Evolutionary conservation across 371 early-diverging fungal genomes (phyloP).

Genomic region (Chytridium lagenaria): DNA sequence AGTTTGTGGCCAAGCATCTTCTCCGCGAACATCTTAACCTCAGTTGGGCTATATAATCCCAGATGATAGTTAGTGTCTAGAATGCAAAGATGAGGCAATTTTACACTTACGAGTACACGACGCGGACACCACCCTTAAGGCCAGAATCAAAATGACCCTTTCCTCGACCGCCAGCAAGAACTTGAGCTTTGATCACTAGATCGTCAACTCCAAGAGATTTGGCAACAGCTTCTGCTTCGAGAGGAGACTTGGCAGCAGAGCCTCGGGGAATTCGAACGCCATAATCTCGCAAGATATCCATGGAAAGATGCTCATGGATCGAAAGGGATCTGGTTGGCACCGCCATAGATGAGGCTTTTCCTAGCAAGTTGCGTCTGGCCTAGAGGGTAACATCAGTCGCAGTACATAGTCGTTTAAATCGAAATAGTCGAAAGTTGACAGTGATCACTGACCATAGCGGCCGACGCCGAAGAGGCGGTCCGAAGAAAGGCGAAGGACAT

Average conservation of each 20-base stretch:
- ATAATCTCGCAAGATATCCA: slow-evolving; percentile 87
- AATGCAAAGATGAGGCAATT: not conserved
- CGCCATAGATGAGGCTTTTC: not conserved
- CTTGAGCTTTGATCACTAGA: slow-evolving; percentile 98
- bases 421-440: no score
- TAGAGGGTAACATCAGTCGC: no score
- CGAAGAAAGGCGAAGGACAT: no score
- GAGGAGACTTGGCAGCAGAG: slow-evolving; percentile 84
- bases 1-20: slow-evolving; percentile 98
- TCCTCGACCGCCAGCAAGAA: slow-evolving; percentile 98
- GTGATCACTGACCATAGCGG: no score
- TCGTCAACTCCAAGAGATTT: slow-evolving; percentile 83
- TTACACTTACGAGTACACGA: slow-evolving; percentile 83
- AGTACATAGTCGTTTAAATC: no score
- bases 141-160: slow-evolving; percentile 95
- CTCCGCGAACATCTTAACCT: slow-evolving; percentile 86
- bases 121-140: slow-evolving; percentile 95
- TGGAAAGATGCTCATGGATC: slow-evolving; percentile 97
- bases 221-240: slow-evolving; percentile 89
- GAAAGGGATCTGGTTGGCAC: slow-evolving; percentile 61
- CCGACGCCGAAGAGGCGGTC: no score
- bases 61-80: no score
- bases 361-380: not conserved
- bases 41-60: slow-evolving; percentile 67
- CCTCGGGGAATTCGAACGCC: slow-evolving; percentile 93